Conservation (phyloP, 1,139 yeast genomes). For the Hansenula lynferdii region DNA sequence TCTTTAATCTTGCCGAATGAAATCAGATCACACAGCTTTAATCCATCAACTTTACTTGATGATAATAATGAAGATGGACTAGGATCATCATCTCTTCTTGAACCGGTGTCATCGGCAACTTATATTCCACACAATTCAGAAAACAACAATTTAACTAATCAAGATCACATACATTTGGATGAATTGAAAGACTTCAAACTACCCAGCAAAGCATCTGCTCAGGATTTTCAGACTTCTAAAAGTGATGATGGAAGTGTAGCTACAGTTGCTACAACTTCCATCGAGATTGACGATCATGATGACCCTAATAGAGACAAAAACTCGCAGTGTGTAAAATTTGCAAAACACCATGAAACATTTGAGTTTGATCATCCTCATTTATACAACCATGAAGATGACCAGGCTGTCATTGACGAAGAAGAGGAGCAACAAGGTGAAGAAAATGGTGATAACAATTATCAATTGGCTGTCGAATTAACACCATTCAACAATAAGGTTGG, state of each 20-base stretch:
- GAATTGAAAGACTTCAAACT: slow-evolving; percentile 10
- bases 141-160: slow-evolving; percentile 1
- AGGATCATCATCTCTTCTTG: slow-evolving; percentile 27
- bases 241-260: slow-evolving; percentile 8
- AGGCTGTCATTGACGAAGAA: background rate
- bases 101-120: slow-evolving; percentile 62
- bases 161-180: slow-evolving; percentile 8
- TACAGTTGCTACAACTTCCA: slow-evolving; percentile 1
- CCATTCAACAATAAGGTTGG: slow-evolving; percentile 94
- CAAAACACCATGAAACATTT: slow-evolving; percentile 7
- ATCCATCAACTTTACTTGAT: background rate
- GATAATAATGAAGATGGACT: background rate
- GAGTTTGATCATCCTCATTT: slow-evolving; percentile 5
- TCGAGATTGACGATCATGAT: background rate
- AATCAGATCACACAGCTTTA: slow-evolving; percentile 1
- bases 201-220: background rate
- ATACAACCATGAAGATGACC: background rate
- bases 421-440: slow-evolving; percentile 6
- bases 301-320: background rate
- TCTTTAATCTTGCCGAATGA: slow-evolving; percentile 1
- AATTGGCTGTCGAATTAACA: slow-evolving; percentile 76
- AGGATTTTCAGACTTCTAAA: background rate
- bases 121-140: slow-evolving; percentile 52
- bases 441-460: slow-evolving; percentile 36
- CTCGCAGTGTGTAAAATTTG: slow-evolving; percentile 8